Conservation (phyloP, 208 protist species). For the Giardia muris region DNA sequence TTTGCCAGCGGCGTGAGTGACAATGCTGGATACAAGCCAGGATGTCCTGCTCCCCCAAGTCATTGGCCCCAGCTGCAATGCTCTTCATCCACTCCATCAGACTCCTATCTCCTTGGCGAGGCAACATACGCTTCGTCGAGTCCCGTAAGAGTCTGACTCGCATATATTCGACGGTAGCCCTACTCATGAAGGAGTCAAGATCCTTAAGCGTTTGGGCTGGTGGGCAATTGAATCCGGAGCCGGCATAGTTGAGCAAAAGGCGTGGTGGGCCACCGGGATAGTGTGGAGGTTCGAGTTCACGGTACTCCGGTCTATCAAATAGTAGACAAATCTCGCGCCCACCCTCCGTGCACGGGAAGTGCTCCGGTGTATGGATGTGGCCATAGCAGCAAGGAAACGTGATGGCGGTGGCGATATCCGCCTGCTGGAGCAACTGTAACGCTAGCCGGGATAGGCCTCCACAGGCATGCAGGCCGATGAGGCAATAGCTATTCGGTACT, state of each 20-base stretch:
- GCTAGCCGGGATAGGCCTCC: not conserved
- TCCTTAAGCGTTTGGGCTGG: not conserved
- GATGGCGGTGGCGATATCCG: not conserved
- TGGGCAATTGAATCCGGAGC: not conserved
- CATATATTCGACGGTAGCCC: not conserved
- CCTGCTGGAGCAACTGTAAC: not conserved
- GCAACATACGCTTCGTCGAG: not conserved
- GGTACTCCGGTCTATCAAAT: not conserved
- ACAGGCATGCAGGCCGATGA: not conserved
- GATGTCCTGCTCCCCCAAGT: not conserved
- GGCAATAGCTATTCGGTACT: no score
- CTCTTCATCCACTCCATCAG: not conserved
- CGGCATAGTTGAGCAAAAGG: not conserved
- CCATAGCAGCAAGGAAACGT: not conserved
- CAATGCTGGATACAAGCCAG: not conserved
- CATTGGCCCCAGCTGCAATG: no score
- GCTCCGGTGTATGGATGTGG: not conserved
- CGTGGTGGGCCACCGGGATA: not conserved
- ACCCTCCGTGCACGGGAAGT: not conserved
- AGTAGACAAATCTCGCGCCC: not conserved
- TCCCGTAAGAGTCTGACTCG: not conserved
- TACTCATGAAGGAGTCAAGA: not conserved
- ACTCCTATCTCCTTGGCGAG: not conserved
- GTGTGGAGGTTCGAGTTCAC: not conserved
- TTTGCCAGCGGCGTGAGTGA: not conserved